A percentile compares a stretch with the other conserved stretches of the same genome.
Evolutionary conservation across 2,329 filamentous ascomycete species (phyloP).

Genomic region (Arthroderma sp.): DNA sequence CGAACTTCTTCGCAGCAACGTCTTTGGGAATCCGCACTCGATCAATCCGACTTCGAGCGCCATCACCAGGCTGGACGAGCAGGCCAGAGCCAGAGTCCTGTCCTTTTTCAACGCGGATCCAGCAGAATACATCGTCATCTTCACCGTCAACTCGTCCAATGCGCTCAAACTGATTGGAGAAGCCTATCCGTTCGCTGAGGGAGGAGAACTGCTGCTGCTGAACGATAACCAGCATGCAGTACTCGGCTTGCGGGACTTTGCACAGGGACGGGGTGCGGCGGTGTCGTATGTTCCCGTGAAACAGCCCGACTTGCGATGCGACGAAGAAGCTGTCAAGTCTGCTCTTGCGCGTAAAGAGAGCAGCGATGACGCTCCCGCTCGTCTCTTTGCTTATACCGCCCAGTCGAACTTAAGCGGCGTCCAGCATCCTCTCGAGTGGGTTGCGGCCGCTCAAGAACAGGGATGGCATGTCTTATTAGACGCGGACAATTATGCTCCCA

Average conservation of each 20-base stretch:
- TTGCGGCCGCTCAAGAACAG: constrained; percentile 19
- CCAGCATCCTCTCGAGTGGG: constrained; percentile 49
- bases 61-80: constrained; percentile 41
- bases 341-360: neutral
- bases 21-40: constrained; percentile 61
- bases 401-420: constrained; percentile 61
- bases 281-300: constrained; percentile 8
- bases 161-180: constrained; percentile 48
- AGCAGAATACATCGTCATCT: constrained; percentile 49
- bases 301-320: constrained; percentile 7
- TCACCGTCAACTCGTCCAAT: constrained; percentile 50
- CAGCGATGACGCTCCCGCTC: constrained; percentile 11
- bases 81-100: constrained; percentile 43
- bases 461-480: constrained; percentile 45
- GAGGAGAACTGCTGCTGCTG: constrained; percentile 47
- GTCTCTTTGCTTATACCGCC: constrained; percentile 54
- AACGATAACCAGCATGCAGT: constrained; percentile 47
- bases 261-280: constrained; percentile 8
- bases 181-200: constrained; percentile 9
- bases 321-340: constrained; percentile 1
- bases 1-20: constrained; percentile 26
- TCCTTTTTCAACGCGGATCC: constrained; percentile 48
- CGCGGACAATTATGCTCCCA: constrained; percentile 52
- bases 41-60: constrained; percentile 39
- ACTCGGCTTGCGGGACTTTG: constrained; percentile 44